Percentiles rank a stretch among this genome's conserved stretches.
Evolutionary conservation across 179 eudicot genomes (phyloP).

Genomic region (Carnegiea gigantea): DNA sequence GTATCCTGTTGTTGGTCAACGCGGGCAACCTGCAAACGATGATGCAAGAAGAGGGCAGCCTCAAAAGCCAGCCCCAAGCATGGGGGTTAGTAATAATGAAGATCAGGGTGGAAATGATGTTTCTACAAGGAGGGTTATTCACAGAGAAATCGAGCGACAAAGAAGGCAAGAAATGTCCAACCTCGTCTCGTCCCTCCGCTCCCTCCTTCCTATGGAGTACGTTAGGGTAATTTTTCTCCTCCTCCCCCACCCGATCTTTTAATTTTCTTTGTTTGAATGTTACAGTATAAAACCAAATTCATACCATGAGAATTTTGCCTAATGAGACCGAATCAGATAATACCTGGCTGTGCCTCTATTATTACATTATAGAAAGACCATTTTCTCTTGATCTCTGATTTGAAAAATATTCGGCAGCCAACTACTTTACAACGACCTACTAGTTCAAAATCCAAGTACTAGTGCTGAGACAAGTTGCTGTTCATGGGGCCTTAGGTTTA

Average conservation of each 20-base stretch:
- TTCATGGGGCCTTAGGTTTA: background rate
- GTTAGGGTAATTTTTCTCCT: constrained; percentile 36
- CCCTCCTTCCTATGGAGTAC: constrained; percentile 36
- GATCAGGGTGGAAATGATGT: background rate
- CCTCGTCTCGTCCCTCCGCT: constrained; percentile 36
- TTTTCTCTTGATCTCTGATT: too few relatives aligned
- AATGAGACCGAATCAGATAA: too few relatives aligned
- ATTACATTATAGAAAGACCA: too few relatives aligned
- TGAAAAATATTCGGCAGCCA: too few relatives aligned
- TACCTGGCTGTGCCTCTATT: too few relatives aligned
- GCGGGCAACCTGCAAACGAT: background rate
- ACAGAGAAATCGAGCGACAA: constrained; percentile 42
- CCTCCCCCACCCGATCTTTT: background rate
- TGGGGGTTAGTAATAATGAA: background rate
- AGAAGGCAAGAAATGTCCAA: constrained; percentile 48
- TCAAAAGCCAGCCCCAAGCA: background rate
- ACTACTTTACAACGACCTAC: background rate
- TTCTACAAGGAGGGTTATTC: constrained; percentile 18
- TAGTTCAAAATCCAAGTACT: background rate
- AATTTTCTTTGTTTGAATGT: background rate
- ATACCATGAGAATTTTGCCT: too few relatives aligned
- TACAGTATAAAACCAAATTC: too few relatives aligned
- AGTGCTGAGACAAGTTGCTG: background rate
- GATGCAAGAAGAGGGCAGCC: background rate
- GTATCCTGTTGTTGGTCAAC: background rate